phyloP scores from a whole-genome alignment of 257 asterid genomes.

The Salvia rosmarinus region DNA sequence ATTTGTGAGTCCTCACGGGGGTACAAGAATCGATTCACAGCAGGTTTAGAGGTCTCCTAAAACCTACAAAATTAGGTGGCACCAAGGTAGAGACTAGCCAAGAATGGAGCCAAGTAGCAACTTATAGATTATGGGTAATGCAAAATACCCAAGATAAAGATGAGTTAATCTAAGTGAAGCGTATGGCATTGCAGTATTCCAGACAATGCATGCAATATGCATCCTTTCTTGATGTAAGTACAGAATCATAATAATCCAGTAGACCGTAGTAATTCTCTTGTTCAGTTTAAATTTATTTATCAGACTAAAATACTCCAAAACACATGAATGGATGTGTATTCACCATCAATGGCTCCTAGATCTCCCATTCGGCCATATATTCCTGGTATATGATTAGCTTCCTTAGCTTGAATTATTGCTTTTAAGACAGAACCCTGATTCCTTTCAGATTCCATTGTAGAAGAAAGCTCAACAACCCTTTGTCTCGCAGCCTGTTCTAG shows the following conservation, averaged over 20 bases:
- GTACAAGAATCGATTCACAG: neutral
- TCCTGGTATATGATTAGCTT: conserved; percentile 73
- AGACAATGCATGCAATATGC: neutral
- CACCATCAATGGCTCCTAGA: conserved; percentile 96
- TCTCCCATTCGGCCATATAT: conserved; percentile 97
- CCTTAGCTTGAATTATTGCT: conserved; percentile 88
- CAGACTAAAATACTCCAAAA: conserved; percentile 1
- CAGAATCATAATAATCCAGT: neutral
- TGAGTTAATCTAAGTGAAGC: neutral
- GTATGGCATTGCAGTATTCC: neutral
- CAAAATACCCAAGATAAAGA: neutral
- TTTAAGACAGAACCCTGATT: conserved; percentile 84
- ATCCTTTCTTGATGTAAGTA: conserved; percentile 5
- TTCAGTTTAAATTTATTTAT: conserved; percentile 1
- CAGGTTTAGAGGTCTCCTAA: neutral
- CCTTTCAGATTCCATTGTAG: conserved; percentile 83
- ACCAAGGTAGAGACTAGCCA: neutral
- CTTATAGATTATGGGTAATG: neutral
- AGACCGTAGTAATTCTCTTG: neutral
- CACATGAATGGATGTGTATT: conserved; percentile 24
- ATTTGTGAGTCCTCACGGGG: too few relatives aligned
- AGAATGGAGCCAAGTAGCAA: neutral
- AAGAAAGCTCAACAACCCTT: conserved; percentile 78
- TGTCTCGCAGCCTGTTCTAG: conserved; percentile 87
- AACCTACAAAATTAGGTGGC: neutral